A percentile compares a stretch with the other conserved stretches of the same genome.
These are phyloP conservation scores for Sarocladium brachiariae DNA, from an alignment of 2,329 filamentous ascomycete genomes.

Conservation along the genomic window DNA sequence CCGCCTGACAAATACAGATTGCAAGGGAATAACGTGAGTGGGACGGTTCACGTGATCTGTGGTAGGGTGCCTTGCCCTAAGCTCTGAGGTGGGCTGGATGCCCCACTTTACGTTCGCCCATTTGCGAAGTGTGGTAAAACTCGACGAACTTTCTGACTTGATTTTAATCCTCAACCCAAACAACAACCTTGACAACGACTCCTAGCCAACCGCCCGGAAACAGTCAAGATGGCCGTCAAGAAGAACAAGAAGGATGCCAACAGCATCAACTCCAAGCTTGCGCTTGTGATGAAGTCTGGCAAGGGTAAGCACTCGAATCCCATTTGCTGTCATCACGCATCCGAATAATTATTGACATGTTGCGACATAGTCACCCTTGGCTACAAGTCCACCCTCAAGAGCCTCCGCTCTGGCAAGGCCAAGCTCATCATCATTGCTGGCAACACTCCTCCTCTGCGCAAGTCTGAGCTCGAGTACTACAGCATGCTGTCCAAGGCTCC, in stretches of 20 bases:
- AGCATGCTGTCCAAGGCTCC: constrained; percentile 87
- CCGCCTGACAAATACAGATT: too few species aligned
- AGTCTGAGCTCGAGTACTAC: constrained; percentile 96
- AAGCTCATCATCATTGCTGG: constrained; percentile 92
- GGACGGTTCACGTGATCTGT: not conserved
- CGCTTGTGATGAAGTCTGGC: constrained; percentile 58
- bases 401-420: constrained; percentile 89
- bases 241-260: constrained; percentile 79
- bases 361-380: constrained; percentile 30
- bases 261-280: constrained; percentile 58
- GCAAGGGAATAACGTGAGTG: not conserved
- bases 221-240: constrained; percentile 61
- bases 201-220: constrained; percentile 4
- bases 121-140: not conserved
- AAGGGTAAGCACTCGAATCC: too few species aligned
- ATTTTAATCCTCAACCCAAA: constrained; percentile 6
- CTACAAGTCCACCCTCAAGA: constrained; percentile 58
- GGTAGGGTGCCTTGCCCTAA: not conserved
- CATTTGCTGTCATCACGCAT: too few species aligned
- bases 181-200: constrained; percentile 11
- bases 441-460: constrained; percentile 96
- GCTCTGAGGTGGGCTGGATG: not conserved
- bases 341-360: not conserved
- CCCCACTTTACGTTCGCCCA: not conserved
- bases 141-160: constrained; percentile 4